phyloP scores from a whole-genome alignment of 176 grass and related monocot species.

The Oryza coarctata region DNA sequence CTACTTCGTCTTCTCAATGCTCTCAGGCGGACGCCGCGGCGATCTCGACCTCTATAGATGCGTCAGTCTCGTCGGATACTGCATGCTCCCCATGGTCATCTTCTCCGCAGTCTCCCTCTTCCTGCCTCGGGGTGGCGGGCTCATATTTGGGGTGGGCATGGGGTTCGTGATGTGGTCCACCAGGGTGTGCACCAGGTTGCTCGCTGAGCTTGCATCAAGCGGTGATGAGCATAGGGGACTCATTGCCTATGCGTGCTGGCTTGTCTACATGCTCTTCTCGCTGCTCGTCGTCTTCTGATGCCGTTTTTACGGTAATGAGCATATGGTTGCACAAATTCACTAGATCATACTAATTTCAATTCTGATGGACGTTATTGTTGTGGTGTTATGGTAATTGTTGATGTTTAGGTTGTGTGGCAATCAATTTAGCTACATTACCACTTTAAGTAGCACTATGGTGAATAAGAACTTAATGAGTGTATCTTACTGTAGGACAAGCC shows the following conservation, averaged over 20 bases:
- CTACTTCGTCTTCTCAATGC: slow-evolving; percentile 90
- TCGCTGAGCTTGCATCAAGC: slow-evolving; percentile 81
- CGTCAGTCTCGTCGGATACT: slow-evolving; percentile 89
- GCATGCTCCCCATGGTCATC: slow-evolving; percentile 98
- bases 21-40: slow-evolving; percentile 71
- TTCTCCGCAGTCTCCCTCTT: slow-evolving; percentile 89
- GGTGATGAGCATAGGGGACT: slow-evolving; percentile 81
- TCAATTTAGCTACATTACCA: neutral
- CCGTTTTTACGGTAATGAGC: slow-evolving; percentile 11
- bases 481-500: neutral
- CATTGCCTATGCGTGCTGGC: slow-evolving; percentile 86
- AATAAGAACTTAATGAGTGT: neutral
- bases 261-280: slow-evolving; percentile 94
- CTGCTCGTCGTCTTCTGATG: slow-evolving; percentile 88
- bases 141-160: slow-evolving; percentile 74
- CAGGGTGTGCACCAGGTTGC: slow-evolving; percentile 80
- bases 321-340: slow-evolving; percentile 10
- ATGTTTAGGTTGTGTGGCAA: neutral
- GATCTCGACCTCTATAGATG: slow-evolving; percentile 88
- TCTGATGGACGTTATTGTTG: neutral
- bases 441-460: neutral
- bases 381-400: neutral
- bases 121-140: slow-evolving; percentile 63
- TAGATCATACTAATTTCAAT: slow-evolving; percentile 1
- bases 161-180: slow-evolving; percentile 87